Evolutionary conservation across 305 asterid genomes (phyloP).

Genomic region (Nicotiana rustica): DNA sequence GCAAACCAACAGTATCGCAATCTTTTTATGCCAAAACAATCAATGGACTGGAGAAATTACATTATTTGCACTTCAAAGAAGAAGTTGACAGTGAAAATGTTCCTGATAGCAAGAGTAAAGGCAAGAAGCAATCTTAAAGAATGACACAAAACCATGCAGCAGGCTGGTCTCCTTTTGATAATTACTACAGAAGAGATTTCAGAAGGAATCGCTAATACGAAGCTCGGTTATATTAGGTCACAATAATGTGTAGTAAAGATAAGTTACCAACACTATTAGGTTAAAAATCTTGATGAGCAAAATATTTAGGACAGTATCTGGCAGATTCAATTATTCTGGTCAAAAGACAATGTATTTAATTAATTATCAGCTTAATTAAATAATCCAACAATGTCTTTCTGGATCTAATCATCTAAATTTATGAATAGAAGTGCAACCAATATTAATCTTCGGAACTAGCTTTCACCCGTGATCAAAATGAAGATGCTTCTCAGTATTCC

Average conservation of each 20-base stretch:
- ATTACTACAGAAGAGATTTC: background rate
- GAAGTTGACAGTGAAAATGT: background rate
- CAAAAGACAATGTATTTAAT: too few species aligned
- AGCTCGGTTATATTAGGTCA: too few species aligned
- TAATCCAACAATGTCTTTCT: too few species aligned
- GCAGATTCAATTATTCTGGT: too few species aligned
- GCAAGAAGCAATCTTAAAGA: background rate
- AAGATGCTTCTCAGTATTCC: background rate
- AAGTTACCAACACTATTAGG: background rate
- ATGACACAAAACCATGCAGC: background rate
- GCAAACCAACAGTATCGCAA: conserved; percentile 34
- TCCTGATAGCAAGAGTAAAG: background rate
- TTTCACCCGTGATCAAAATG: too few species aligned
- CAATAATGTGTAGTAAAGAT: too few species aligned
- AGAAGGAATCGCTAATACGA: background rate
- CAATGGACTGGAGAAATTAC: background rate
- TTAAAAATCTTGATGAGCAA: background rate
- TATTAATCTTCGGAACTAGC: too few species aligned
- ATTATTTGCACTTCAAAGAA: background rate
- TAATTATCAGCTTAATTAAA: too few species aligned
- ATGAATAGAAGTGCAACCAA: too few species aligned
- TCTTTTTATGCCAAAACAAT: background rate
- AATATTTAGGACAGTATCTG: too few species aligned
- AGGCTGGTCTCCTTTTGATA: background rate
- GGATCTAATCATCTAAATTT: too few species aligned